A percentile compares a stretch with the other conserved stretches of the same genome.
These are phyloP conservation scores for Aspergillus steynii DNA, from an alignment of 495 filamentous ascomycete species.

Conservation along the genomic window DNA sequence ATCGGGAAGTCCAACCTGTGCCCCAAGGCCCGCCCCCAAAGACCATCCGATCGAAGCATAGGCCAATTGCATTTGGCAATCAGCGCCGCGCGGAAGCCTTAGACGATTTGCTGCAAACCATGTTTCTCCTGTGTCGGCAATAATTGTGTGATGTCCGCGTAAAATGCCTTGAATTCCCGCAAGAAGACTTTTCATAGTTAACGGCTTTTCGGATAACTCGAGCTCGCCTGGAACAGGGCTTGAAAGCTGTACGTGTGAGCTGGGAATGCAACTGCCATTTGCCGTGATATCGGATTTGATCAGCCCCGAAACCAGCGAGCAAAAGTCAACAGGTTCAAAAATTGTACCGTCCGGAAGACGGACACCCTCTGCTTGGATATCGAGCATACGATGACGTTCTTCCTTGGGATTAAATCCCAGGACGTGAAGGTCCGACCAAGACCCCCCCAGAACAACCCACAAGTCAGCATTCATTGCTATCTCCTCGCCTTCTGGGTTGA, in stretches of 20 bases:
- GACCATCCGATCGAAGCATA: constrained; percentile 21
- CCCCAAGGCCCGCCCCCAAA: constrained; percentile 16
- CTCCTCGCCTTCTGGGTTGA: constrained; percentile 2
- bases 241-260: not conserved
- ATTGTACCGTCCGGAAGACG: not conserved
- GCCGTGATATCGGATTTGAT: constrained; percentile 1
- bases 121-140: constrained; percentile 15
- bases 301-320: not conserved
- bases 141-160: not conserved
- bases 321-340: not conserved
- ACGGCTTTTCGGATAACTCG: not conserved
- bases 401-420: constrained; percentile 1
- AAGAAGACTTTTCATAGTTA: not conserved
- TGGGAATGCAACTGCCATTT: not conserved
- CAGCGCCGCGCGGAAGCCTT: constrained; percentile 9
- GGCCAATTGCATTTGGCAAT: constrained; percentile 15
- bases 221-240: not conserved
- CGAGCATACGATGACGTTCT: constrained; percentile 13
- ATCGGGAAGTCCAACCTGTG: constrained; percentile 31
- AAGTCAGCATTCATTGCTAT: constrained; percentile 14
- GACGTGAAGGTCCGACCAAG: constrained; percentile 15
- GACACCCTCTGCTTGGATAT: not conserved
- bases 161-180: constrained; percentile 7
- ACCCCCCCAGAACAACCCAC: constrained; percentile 13
- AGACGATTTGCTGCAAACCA: constrained; percentile 15